A percentile compares a stretch with the other conserved stretches of the same genome.
Conservation (phyloP, 2,329 filamentous ascomycete species). For the Cyclaneusma minus region DNA sequence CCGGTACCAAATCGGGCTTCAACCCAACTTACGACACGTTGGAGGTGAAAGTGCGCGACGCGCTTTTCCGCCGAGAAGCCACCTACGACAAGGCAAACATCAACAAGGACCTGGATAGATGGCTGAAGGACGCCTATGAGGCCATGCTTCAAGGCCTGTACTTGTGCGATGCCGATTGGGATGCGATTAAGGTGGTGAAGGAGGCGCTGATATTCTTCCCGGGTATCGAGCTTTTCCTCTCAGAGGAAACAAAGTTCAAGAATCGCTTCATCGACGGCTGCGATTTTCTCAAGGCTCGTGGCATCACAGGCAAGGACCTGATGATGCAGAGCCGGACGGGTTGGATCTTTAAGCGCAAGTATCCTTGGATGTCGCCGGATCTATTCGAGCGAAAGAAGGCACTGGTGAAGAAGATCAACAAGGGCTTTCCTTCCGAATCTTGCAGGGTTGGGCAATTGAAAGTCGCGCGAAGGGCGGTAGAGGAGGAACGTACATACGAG, state of each 20-base stretch:
- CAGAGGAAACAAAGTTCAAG: too few relatives aligned
- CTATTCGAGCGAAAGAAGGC: constrained; percentile 8
- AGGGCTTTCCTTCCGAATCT: background rate
- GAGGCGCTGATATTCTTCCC: constrained; percentile 9
- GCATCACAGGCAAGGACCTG: too few relatives aligned
- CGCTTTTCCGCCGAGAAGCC: background rate
- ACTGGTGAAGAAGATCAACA: constrained; percentile 10
- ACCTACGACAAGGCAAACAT: constrained; percentile 2
- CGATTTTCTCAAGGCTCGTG: too few relatives aligned
- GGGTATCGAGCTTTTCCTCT: too few relatives aligned
- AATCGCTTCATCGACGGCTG: too few relatives aligned
- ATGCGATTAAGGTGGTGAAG: constrained; percentile 8
- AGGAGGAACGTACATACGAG: too few relatives aligned
- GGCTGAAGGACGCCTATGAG: constrained; percentile 6
- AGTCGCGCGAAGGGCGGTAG: constrained; percentile 5
- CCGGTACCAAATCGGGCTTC: too few relatives aligned
- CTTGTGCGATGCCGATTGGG: constrained; percentile 11
- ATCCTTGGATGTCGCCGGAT: constrained; percentile 13
- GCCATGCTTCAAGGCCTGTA: constrained; percentile 7
- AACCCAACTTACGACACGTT: too few relatives aligned
- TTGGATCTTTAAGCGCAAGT: constrained; percentile 11
- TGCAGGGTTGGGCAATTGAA: too few relatives aligned
- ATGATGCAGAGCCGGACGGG: constrained; percentile 4
- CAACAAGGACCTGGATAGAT: constrained; percentile 6
- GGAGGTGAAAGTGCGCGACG: constrained; percentile 4